phyloP scores from a whole-genome alignment of 768 basidiomycete species.

The Baorangia bicolor region DNA sequence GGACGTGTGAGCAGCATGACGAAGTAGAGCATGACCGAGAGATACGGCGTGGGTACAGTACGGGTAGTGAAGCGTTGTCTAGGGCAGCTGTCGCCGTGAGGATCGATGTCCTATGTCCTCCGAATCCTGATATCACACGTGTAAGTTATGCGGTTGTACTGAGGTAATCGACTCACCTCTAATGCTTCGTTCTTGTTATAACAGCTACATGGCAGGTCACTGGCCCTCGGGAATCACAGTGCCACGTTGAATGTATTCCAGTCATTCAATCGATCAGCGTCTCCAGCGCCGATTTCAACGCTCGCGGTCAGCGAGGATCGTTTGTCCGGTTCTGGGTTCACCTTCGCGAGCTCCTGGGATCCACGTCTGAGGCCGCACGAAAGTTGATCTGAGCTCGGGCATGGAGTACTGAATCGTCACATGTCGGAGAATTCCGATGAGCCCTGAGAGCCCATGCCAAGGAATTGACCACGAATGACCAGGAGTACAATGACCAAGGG shows the following conservation, averaged over 20 bases:
- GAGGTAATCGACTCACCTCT: neutral
- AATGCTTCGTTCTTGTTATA: neutral
- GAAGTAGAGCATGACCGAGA: neutral
- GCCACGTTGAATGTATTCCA: neutral
- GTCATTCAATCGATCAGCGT: neutral
- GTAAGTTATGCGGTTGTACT: neutral
- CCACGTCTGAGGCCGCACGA: too few species aligned
- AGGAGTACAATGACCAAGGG: neutral
- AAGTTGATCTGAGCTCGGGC: too few species aligned
- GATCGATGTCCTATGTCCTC: neutral
- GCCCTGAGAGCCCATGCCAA: too few species aligned
- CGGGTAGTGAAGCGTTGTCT: neutral
- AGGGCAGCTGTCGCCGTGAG: neutral
- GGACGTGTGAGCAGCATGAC: neutral
- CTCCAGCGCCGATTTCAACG: too few species aligned
- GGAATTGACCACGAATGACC: too few species aligned
- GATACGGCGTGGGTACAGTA: too few species aligned
- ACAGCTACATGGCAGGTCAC: neutral
- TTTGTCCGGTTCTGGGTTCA: too few species aligned
- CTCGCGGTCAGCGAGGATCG: too few species aligned
- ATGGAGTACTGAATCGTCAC: too few species aligned
- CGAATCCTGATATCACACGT: neutral
- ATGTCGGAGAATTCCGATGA: too few species aligned
- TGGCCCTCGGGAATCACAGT: neutral
- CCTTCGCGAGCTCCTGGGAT: too few species aligned